Base-by-base conservation (phyloP, 345 rosid species). In the Salix udensis region DNA sequence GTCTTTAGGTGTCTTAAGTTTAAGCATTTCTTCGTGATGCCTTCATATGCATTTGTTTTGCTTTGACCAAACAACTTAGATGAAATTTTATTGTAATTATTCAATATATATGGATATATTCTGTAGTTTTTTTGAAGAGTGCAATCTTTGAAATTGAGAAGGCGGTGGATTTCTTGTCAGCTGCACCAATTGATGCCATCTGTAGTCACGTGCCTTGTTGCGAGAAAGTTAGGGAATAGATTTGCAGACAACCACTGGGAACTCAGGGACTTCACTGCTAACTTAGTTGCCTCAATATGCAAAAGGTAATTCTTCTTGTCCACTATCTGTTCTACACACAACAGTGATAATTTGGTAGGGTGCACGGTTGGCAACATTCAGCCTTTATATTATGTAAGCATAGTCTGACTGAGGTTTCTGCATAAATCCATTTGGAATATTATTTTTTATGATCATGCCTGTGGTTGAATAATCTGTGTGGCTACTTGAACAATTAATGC, bases 161-260 rank as follows among this genome's bases (percentile, higher is more conserved):
- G 72, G 67, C 55, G 68, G 77, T 86, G 69, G 72, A 88, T 83
- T 77, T 84, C 71, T 74, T 85, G 76, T 68, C 96, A 96, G 99
- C 92, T 96, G 60, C 98, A 96, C 86, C 97, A 92, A 79, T 88
- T 93, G 95, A 96, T 96, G 99, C 99, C 99, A 78, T 92, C 98
- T 81, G 96, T 92, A 76, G 97, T 93, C 74, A 96, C 99, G 66
- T 96, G 99, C 89, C 91, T 93, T 75, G 97, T 96, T 65, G 94
- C 98, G 12, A 96, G 86, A 85, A 86, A 91, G 89, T 86, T 96
- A 81, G 99, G 99, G 78, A 92, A 86, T 88, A 91, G 92, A 87
- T 81, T 90, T 81, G 82, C 94, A 1, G 98, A 93, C 86, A 91
- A 96, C 86, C 98, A 96, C 83, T 96, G 99, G 99, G 97, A 93